These are phyloP conservation scores for Dianthus caryophyllus DNA, from an alignment of 148 eudicot genomes.

Conservation along the genomic window DNA sequence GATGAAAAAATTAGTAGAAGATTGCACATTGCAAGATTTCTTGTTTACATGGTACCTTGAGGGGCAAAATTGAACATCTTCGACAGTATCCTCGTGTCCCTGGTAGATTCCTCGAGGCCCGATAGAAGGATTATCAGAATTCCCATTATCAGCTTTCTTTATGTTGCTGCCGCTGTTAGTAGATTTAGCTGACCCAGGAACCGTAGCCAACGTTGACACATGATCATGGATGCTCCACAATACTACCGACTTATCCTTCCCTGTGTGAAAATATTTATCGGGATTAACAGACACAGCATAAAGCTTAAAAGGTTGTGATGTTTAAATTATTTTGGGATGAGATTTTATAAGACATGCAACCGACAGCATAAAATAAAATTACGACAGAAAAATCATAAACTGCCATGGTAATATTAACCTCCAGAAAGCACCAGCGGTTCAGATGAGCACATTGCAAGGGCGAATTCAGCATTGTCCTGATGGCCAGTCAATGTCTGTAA, in stretches of 20 bases:
- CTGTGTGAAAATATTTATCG: slow-evolving; percentile 31
- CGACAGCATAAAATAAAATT: background rate
- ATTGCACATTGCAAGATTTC: background rate
- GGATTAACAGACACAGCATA: slow-evolving; percentile 8
- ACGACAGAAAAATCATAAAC: background rate
- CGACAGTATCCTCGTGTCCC: slow-evolving; percentile 92
- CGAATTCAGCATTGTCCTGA: slow-evolving; percentile 83
- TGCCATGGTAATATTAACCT: slow-evolving; percentile 33
- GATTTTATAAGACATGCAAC: background rate
- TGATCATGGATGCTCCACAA: slow-evolving; percentile 96
- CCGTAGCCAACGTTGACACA: slow-evolving; percentile 66
- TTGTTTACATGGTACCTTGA: slow-evolving; percentile 46
- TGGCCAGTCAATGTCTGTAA: slow-evolving; percentile 82
- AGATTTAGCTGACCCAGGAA: slow-evolving; percentile 51
- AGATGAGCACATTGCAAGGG: slow-evolving; percentile 77
- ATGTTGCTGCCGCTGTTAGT: slow-evolving; percentile 41
- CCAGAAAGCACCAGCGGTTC: slow-evolving; percentile 93
- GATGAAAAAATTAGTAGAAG: background rate
- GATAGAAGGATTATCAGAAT: slow-evolving; percentile 46
- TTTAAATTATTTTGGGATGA: too few relatives aligned
- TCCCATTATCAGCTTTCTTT: slow-evolving; percentile 45
- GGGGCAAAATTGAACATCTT: slow-evolving; percentile 96
- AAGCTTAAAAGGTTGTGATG: slow-evolving; percentile 1
- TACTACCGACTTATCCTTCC: slow-evolving; percentile 86
- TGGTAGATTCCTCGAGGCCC: slow-evolving; percentile 71